Conservation (phyloP, 1,139 yeast genomes). For the Meyerozyma sp. region DNA sequence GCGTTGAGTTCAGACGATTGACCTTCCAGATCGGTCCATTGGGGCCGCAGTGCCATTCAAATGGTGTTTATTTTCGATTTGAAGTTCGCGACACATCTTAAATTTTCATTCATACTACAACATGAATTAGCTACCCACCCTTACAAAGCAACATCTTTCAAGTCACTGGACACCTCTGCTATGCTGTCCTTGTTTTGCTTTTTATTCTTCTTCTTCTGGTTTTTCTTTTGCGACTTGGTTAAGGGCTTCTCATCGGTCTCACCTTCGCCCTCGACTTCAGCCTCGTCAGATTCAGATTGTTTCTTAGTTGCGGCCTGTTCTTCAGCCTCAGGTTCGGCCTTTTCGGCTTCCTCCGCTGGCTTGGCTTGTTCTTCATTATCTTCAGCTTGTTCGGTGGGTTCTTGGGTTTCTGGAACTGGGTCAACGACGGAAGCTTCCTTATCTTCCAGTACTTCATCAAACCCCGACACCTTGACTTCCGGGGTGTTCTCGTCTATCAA, state of each 20-base stretch:
- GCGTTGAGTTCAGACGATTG: conserved; percentile 1
- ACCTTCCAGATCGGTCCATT: conserved; percentile 4
- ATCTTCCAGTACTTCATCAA: background rate
- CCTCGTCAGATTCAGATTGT: background rate
- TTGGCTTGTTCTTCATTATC: background rate
- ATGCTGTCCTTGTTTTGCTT: background rate
- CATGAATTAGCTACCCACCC: background rate
- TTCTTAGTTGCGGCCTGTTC: background rate
- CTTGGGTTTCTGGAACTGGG: background rate
- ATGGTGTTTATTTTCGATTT: background rate
- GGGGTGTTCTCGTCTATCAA: conserved; percentile 26
- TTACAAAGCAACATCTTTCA: conserved; percentile 14
- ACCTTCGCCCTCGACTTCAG: conserved; percentile 10
- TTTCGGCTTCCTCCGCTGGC: too few relatives aligned
- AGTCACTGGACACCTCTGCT: conserved; percentile 6
- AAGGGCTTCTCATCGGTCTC: conserved; percentile 3
- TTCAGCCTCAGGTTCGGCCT: too few relatives aligned
- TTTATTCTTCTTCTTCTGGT: conserved; percentile 4
- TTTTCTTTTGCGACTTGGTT: conserved; percentile 5
- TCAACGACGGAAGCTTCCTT: background rate
- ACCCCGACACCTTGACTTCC: background rate
- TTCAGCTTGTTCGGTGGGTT: too few relatives aligned
- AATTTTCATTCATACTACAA: background rate
- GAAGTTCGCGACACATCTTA: background rate
- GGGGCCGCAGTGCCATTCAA: conserved; percentile 5